Percentiles rank a stretch among this genome's conserved stretches.
Conservation (phyloP, 1,139 yeast species). For the Taphrina populina region DNA sequence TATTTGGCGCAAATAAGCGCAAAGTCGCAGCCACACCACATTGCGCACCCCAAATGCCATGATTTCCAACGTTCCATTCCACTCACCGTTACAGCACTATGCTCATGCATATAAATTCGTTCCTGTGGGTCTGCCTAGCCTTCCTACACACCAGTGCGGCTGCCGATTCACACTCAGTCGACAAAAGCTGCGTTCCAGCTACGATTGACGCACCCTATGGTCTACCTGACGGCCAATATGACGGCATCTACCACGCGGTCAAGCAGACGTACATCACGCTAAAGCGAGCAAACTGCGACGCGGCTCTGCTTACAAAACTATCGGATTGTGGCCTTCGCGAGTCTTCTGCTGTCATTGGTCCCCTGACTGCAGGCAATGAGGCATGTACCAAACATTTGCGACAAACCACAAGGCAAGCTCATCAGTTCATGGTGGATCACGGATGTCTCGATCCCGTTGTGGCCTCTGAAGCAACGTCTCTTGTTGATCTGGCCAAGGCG, state of each 20-base stretch:
- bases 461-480: background rate
- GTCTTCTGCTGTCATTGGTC: background rate
- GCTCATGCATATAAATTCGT: background rate
- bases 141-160: background rate
- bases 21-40: too few species aligned
- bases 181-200: background rate
- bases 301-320: background rate
- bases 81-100: too few species aligned
- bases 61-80: too few species aligned
- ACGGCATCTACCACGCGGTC: background rate
- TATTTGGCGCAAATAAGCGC: too few species aligned
- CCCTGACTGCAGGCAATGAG: background rate
- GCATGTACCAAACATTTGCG: background rate
- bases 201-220: constrained; percentile 2
- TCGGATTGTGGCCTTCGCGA: background rate
- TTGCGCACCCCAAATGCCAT: too few species aligned
- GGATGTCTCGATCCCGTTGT: background rate
- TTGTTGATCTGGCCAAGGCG: background rate
- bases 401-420: background rate
- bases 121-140: background rate
- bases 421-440: background rate
- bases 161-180: background rate
- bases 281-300: background rate
- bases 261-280: background rate
- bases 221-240: background rate